phyloP scores from a whole-genome alignment of 495 filamentous ascomycete species.

The Hyaloscypha bicolor region DNA sequence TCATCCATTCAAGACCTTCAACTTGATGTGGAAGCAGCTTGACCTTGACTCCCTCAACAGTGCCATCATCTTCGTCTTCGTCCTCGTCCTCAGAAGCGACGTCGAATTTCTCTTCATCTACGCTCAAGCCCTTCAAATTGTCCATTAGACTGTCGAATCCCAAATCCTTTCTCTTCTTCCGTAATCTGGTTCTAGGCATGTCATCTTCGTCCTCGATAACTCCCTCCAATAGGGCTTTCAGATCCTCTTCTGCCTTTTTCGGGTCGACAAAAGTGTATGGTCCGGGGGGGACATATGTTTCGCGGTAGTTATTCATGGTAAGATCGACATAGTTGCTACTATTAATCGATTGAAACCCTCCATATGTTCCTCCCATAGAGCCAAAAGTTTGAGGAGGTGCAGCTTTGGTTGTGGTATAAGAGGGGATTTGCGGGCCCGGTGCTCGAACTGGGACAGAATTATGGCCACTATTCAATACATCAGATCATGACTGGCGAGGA shows the following conservation, averaged over 20 bases:
- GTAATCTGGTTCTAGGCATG: slow-evolving; percentile 51
- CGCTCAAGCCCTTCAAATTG: slow-evolving; percentile 61
- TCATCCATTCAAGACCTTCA: slow-evolving; percentile 92
- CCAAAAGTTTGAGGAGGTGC: slow-evolving; percentile 26
- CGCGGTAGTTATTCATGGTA: slow-evolving; percentile 26
- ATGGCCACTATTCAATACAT: neutral
- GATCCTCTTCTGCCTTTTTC: slow-evolving; percentile 75
- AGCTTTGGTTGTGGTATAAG: slow-evolving; percentile 29
- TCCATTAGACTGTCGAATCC: slow-evolving; percentile 49
- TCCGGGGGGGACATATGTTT: slow-evolving; percentile 39
- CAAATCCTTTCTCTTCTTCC: slow-evolving; percentile 53
- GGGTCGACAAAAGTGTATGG: slow-evolving; percentile 74
- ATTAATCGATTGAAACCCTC: slow-evolving; percentile 22
- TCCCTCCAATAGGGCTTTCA: slow-evolving; percentile 86
- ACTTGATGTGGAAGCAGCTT: slow-evolving; percentile 90
- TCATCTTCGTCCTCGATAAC: slow-evolving; percentile 84
- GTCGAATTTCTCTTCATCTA: slow-evolving; percentile 40
- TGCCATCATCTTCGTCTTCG: slow-evolving; percentile 69
- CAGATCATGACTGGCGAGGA: neutral
- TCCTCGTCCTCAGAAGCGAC: slow-evolving; percentile 56
- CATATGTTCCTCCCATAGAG: slow-evolving; percentile 29
- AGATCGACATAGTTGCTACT: slow-evolving; percentile 30
- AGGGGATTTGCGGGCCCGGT: slow-evolving; percentile 8
- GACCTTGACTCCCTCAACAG: slow-evolving; percentile 82
- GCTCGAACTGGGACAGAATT: slow-evolving; percentile 12